A percentile compares a stretch with the other conserved stretches of the same genome.
Evolutionary conservation across 169 alveolate genomes (phyloP).

Genomic region (Cryptosporidium viatorum): DNA sequence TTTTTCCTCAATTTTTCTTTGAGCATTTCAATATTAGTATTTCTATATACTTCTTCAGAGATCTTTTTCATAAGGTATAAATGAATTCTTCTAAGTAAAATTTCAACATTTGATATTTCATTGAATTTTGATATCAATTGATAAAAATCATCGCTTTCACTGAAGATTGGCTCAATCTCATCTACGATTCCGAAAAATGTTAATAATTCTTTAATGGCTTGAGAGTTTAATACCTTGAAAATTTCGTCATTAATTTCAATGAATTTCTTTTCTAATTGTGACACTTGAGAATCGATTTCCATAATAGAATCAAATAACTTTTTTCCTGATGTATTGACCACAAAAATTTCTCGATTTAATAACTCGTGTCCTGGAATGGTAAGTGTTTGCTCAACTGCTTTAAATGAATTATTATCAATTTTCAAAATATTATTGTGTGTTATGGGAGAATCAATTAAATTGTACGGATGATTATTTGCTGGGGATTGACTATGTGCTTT

Average conservation of each 20-base stretch:
- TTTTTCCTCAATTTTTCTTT: conserved; percentile 35
- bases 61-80: conserved; percentile 35
- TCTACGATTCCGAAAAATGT: background rate
- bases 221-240: background rate
- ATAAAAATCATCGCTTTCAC: background rate
- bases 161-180: background rate
- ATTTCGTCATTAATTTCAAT: background rate
- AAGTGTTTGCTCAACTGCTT: background rate
- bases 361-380: background rate
- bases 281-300: conserved; percentile 19
- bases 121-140: background rate
- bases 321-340: background rate
- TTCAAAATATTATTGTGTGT: too few relatives aligned
- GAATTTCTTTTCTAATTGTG: conserved; percentile 5
- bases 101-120: conserved; percentile 4
- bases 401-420: background rate
- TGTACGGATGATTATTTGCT: background rate
- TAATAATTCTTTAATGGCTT: background rate
- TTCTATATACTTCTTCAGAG: conserved; percentile 31
- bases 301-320: conserved; percentile 16
- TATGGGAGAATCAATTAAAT: background rate
- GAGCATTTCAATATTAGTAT: conserved; percentile 1
- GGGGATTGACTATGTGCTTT: background rate
- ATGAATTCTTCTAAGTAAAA: conserved; percentile 33
- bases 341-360: background rate